Base-by-base conservation (phyloP, 768 basidiomycete species). In the Galerina marginata region DNA sequence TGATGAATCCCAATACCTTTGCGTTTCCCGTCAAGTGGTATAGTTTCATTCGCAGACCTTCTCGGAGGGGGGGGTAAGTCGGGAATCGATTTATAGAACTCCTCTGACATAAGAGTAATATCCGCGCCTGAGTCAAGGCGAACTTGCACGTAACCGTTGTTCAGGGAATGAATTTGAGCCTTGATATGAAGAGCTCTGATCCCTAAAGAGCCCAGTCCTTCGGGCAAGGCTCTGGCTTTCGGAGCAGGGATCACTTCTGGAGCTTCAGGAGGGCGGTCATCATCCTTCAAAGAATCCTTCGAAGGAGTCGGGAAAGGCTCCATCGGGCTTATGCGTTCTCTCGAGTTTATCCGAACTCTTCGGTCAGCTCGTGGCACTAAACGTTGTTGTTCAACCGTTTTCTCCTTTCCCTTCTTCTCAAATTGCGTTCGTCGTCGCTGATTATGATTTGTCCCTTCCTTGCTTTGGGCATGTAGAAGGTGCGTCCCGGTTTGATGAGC, bases 1-100 rank as follows among this genome's bases (percentile, higher is more conserved):
- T 33, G 1, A 64, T 43, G 23, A 62, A 70, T 0, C 69, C 65
- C 9, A 67, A 49, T 0, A 69, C 66, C 33, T 59, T 65, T 0
- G 61, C 61, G 33, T 44, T 14, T 0, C 61, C 61, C 3, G 61
- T 62, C 1, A 62, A 50, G 16, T 62, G 61, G n/a, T 62, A 62
- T 2, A 65, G 54, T 20, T 56, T 56, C 60, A 64, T 65, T 2
- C 66, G 56, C 3, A 67, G 3, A 0, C 64, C 68, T 9, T 67
- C 66, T 12, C 58, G 61, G 0, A 64, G 50, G 15, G 48, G 48
- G 0, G 56, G 56, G 20, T 2, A 61, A 26, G 0, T 37, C 63
- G 26, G 40, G 6, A 2, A 62, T 23, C 3, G 62, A 66, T 3
- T 59, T 50, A 2, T 42, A 54, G 16, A 56, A 59, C 1, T 65